Evolutionary conservation across 805 yeast genomes (phyloP), one percentile per base, ranked within the genome.

Genomic region (Cyberlindnera samutprakarnensis): DNA sequence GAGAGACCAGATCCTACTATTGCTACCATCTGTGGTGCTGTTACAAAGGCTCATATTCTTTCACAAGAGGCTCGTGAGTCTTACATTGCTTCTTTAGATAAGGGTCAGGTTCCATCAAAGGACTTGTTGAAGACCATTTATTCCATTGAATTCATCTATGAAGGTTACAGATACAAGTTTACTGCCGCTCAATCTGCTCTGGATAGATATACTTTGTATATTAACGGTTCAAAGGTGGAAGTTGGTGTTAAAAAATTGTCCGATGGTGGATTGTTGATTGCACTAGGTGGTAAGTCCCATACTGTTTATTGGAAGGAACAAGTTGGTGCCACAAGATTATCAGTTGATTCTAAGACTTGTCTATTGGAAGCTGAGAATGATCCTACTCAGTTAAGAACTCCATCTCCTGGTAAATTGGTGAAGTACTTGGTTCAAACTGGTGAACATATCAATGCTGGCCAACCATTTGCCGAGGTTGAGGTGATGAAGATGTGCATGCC

Each of bases 401-500:
- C 98, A 27, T 92, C 98, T 18, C 99, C 98, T 33, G 99, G 99
- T 69, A 92, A 92, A 64, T 72, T 92, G 46, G 95, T 90, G 41
- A 85, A 85, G 56, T 92, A 78, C 57, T 67, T 92, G 46, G 95
- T 92, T 40, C 97, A 94, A 54, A 81, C 79, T 48, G 98, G 98
- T 46, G 98, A 90, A 43, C 97, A 90, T 53, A 73, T 92, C 48
- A 62, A 61, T 32, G 77, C 92, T 38, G 97, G 97, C 39, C 94
- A 90, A 63, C 78, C 96, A 28, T 94, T 75, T 53, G 98, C 98
- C 25, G 98, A 92, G 65, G 96, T 92, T 36, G 99, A 92, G 65
- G 98, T 92, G 46, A 92, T 92, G 99, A 92, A 92, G 63, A 92
- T 92, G 98, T 87, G 88, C 62, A 92, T 92, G 96, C 96, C 98